Conservation (phyloP, 1,284 basidiomycete genomes). For the Coniferiporia weirii region DNA sequence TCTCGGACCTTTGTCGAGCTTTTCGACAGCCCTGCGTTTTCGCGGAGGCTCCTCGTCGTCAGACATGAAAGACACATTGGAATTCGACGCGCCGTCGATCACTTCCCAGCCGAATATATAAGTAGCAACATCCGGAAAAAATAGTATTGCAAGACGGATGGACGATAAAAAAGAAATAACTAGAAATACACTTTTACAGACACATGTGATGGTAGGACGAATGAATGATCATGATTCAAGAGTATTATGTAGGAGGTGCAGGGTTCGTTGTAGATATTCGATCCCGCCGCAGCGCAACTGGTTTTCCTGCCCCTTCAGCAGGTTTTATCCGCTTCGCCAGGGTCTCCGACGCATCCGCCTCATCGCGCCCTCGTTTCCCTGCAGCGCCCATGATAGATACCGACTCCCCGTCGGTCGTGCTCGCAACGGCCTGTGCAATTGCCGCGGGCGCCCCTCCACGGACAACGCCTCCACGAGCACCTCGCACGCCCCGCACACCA, state of each 20-base stretch:
- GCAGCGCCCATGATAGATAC: constrained; percentile 66
- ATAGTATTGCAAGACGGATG: not conserved
- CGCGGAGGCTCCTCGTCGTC: constrained; percentile 6
- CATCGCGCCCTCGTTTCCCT: constrained; percentile 61
- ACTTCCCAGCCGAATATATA: not conserved
- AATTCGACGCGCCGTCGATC: not conserved
- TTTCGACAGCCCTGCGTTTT: constrained; percentile 4
- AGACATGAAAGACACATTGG: not conserved
- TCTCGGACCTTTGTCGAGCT: not conserved
- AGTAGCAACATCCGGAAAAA: not conserved
- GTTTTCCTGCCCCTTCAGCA: constrained; percentile 29
- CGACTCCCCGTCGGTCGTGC: constrained; percentile 25
- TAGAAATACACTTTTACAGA: constrained; percentile 12
- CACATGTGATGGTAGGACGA: constrained; percentile 8
- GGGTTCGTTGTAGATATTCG: constrained; percentile 16
- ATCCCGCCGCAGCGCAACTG: constrained; percentile 30
- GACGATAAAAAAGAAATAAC: constrained; percentile 6
- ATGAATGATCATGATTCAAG: not conserved
- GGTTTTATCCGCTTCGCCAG: constrained; percentile 69
- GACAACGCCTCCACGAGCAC: constrained; percentile 26
- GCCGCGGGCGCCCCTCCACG: constrained; percentile 36
- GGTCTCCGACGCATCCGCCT: constrained; percentile 42
- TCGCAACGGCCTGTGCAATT: constrained; percentile 25
- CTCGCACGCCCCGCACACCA: constrained; percentile 15
- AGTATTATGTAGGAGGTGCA: constrained; percentile 11